Evolutionary conservation across 1,139 yeast species (phyloP).

Genomic region (Blastobotrys capitulatus): DNA sequence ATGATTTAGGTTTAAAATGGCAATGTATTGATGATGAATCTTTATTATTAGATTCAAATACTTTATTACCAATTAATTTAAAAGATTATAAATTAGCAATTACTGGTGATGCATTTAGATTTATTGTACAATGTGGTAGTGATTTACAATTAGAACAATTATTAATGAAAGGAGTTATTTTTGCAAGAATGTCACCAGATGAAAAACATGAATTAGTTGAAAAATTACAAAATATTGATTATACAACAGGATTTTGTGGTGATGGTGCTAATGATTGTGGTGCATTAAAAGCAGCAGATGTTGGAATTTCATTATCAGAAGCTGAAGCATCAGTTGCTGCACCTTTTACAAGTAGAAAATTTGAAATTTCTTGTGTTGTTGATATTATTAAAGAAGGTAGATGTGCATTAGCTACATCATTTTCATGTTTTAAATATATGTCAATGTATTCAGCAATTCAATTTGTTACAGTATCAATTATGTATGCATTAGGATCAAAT

Average conservation of each 20-base stretch:
- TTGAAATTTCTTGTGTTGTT: constrained; percentile 88
- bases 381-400: constrained; percentile 93
- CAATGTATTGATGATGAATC: constrained; percentile 35
- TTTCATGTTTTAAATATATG: constrained; percentile 97
- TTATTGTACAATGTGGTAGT: constrained; percentile 47
- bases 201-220: constrained; percentile 95
- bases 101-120: constrained; percentile 87
- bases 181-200: constrained; percentile 98
- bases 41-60: constrained; percentile 50
- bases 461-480: constrained; percentile 75
- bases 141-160: constrained; percentile 44
- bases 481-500: constrained; percentile 86
- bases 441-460: constrained; percentile 95
- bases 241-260: constrained; percentile 96
- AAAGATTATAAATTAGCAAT: constrained; percentile 65
- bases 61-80: constrained; percentile 47
- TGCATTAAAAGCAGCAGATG: constrained; percentile 95
- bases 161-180: constrained; percentile 68
- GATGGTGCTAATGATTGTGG: constrained; percentile 94
- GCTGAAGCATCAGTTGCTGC: constrained; percentile 99
- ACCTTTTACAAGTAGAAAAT: constrained; percentile 85
- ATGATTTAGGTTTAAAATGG: constrained; percentile 30
- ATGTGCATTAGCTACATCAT: constrained; percentile 89
- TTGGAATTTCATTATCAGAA: constrained; percentile 90
- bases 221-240: constrained; percentile 74